Percentiles rank a stretch among this genome's conserved stretches.
Conservation (phyloP, 75 land plant species). For the Pinus tabuliformis region DNA sequence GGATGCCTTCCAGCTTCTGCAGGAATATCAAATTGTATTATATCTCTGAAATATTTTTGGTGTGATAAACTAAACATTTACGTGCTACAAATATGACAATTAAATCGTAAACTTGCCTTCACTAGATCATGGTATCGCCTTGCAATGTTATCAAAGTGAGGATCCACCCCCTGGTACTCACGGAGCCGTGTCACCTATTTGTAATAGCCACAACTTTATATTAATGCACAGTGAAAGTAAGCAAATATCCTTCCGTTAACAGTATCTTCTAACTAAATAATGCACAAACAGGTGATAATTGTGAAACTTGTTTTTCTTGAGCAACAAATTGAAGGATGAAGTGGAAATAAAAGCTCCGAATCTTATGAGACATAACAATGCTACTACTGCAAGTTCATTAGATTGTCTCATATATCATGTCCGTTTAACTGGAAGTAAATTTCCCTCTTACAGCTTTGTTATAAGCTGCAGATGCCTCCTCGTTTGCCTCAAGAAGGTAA, state of each 20-base stretch:
- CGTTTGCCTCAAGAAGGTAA: slow-evolving; percentile 84
- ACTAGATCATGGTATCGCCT: slow-evolving; percentile 92
- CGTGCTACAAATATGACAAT: not conserved
- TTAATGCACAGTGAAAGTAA: not conserved
- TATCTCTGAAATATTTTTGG: not conserved
- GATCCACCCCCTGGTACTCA: slow-evolving; percentile 99
- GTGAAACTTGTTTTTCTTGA: not conserved
- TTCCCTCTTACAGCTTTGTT: slow-evolving; percentile 78
- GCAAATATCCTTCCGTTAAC: not conserved
- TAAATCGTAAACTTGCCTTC: slow-evolving; percentile 35
- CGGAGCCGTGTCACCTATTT: slow-evolving; percentile 85
- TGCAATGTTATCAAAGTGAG: slow-evolving; percentile 92
- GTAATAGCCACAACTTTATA: not conserved
- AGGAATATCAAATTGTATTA: not conserved
- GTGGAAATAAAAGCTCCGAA: not conserved
- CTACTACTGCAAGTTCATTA: not conserved
- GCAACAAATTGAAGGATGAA: not conserved
- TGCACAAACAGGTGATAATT: not conserved
- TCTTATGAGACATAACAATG: not conserved
- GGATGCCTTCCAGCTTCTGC: slow-evolving; percentile 94
- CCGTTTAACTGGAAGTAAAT: not conserved
- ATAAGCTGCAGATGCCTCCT: slow-evolving; percentile 91
- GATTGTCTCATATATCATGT: not conserved
- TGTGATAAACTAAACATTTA: not conserved
- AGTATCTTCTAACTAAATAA: not conserved